phyloP scores from a whole-genome alignment of 2,329 filamentous ascomycete species.

The Stachybotrys elegans region DNA sequence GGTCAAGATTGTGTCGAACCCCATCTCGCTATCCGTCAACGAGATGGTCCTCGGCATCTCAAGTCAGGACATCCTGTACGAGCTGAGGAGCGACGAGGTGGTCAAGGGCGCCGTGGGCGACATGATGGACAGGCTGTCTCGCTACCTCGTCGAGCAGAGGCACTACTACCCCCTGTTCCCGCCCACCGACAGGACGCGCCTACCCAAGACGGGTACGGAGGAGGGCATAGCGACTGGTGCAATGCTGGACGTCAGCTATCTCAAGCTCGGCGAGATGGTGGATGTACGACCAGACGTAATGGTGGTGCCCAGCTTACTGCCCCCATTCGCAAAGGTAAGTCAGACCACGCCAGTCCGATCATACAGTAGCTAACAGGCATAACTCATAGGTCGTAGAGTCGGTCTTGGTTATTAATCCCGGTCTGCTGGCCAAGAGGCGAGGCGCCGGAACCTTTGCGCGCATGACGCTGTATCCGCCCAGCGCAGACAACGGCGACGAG shows the following conservation, averaged over 20 bases:
- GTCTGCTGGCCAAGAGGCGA: slow-evolving; percentile 76
- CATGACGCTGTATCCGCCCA: slow-evolving; percentile 67
- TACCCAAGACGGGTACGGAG: slow-evolving; percentile 60
- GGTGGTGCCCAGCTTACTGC: slow-evolving; percentile 74
- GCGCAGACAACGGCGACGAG: slow-evolving; percentile 52
- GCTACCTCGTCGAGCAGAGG: slow-evolving; percentile 80
- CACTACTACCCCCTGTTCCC: slow-evolving; percentile 91
- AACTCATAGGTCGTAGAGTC: slow-evolving; percentile 73
- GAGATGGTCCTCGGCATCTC: slow-evolving; percentile 79
- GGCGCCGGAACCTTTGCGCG: slow-evolving; percentile 82
- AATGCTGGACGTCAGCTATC: slow-evolving; percentile 75
- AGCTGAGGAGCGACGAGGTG: slow-evolving; percentile 71
- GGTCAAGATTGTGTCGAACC: slow-evolving; percentile 77
- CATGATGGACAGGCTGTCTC: slow-evolving; percentile 64
- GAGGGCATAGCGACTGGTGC: slow-evolving; percentile 64
- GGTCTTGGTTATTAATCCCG: slow-evolving; percentile 87
- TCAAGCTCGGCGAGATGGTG: slow-evolving; percentile 88
- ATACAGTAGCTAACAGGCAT: slow-evolving; percentile 9
- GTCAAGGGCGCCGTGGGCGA: slow-evolving; percentile 32
- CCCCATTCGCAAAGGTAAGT: slow-evolving; percentile 80
- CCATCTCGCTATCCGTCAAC: slow-evolving; percentile 84
- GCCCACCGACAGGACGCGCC: slow-evolving; percentile 61
- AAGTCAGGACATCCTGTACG: slow-evolving; percentile 77
- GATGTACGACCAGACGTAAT: slow-evolving; percentile 81
- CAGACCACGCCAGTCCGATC: not conserved